Evolutionary conservation across 208 protist genomes (phyloP), one percentile per base, ranked within the genome.

Genomic region (Leishmania mexicana): DNA sequence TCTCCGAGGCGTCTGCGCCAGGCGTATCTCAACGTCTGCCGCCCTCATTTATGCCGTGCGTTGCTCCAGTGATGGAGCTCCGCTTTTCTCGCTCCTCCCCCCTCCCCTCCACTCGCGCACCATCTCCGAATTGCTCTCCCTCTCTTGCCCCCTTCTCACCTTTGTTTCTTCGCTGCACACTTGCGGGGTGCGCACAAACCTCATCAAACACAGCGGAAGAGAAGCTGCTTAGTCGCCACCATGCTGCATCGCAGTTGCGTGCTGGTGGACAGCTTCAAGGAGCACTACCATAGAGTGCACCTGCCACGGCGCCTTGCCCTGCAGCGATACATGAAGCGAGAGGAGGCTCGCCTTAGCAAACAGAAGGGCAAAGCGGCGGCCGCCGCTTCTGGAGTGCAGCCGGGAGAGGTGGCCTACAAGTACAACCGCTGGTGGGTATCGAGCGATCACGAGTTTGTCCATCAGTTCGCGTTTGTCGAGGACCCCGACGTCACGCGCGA

Each of bases 361-460:
- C 64, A 80, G 47, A 84, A 86, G 75, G 71, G 64, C 38, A 75
- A 72, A 40, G 60, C 71, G 15, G 79, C 71, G n/a, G 75, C 81
- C 1, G 68, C 53, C 4, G 80, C 74, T 38, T 54, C 64, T 5
- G 78, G 78, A 28, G 53, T 60, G 65, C 72, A 68, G 21, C 72
- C 83, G 0, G 81, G 85, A 19, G 88, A 94, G 64, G 91, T 96
- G 54, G 75, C 89, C 45, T 97, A 97, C 88, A 95, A 95, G 85
- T 96, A 98, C 86, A 98, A 98, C 65, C 85, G 93, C 60, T 98
- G 93, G 93, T 98, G 93, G 93, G 93, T 98, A 3, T 93, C 90
- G 31, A 96, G 95, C 76, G 91, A 98, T 83, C 93, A 96, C 83
- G 93, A 96, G 85, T 97, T 98, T 88, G 88, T 98, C 64, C 93